Base-by-base conservation (phyloP, 1,284 basidiomycete species). In the Vanrija pseudolonga region DNA sequence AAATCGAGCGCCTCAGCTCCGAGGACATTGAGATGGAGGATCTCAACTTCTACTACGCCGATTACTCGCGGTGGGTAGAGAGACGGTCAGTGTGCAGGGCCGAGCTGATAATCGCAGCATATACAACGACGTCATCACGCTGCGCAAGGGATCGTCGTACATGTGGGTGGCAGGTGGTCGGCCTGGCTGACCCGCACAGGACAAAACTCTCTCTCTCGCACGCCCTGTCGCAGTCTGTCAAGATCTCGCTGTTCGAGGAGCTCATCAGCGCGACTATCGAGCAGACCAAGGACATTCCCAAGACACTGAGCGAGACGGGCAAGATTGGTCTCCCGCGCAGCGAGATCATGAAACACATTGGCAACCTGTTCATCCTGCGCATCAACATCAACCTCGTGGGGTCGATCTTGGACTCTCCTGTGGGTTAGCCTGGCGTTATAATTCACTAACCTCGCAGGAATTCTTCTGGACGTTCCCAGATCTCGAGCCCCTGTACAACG, bases 331-430 rank as follows among this genome's bases (percentile, higher is more conserved):
- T 81, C 65, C 80, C 80, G 0, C 74, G 80, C 45, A 77, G 74
- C 39, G 93, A 96, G 72, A 97, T 98, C 70, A 96, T 98, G 93
- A 89, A 90, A 72, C 90, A 97, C 77, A 98, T 96, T 64, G 93
- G 93, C 28, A 88, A 91, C 66, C 81, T 98, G 42, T 98, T 98
- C 76, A 85, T 98, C 47, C 79, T 97, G 63, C 82, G 94, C 57
- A 93, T 94, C 62, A 95, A 94, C 71, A 95, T 97, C 68, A 94
- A 95, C 69, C 87, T 93, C 39, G 93, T 97, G 50, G 93, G 94
- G 37, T 94, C 91, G 38, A 93, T 97, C 24, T 80, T 97, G 32
- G 93, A 97, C 77, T 92, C 90, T 32, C 94, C 94, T 17, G 45
- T 56, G 49, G 49, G 40, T 42, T 18, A 37, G 48, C 37, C 51